A percentile compares a stretch with the other conserved stretches of the same genome.
Evolutionary conservation across 306 rosid genomes (phyloP).

Genomic region (Astragalus glycyphyllos): DNA sequence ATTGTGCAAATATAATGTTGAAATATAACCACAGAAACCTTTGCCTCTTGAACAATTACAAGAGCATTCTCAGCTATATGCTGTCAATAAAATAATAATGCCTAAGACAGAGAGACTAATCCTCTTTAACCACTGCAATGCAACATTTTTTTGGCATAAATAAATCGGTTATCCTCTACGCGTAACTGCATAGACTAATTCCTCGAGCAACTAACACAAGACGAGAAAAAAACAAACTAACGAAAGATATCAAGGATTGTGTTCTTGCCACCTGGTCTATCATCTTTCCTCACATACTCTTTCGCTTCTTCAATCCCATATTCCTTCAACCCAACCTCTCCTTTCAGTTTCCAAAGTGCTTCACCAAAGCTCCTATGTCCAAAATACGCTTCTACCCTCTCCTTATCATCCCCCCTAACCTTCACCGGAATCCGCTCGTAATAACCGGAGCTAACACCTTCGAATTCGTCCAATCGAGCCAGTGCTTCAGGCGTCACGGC

Average conservation of each 20-base stretch:
- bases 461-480: constrained; percentile 58
- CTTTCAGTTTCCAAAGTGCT: constrained; percentile 57
- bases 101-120: too few relatives aligned
- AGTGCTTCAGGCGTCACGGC: constrained; percentile 56
- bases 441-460: constrained; percentile 51
- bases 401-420: constrained; percentile 26
- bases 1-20: too few relatives aligned
- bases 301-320: constrained; percentile 48
- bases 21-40: too few relatives aligned
- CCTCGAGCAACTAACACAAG: too few relatives aligned
- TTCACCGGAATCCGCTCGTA: constrained; percentile 64
- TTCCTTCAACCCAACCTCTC: constrained; percentile 49
- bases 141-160: too few relatives aligned
- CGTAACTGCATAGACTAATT: too few relatives aligned
- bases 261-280: constrained; percentile 40
- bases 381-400: constrained; percentile 60
- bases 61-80: too few relatives aligned
- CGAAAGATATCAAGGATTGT: constrained; percentile 38
- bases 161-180: too few relatives aligned
- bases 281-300: constrained; percentile 44
- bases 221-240: too few relatives aligned
- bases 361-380: constrained; percentile 63
- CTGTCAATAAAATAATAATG: too few relatives aligned
- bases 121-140: too few relatives aligned
- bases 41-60: too few relatives aligned